Conservation (phyloP, 2,329 filamentous ascomycete genomes). For the Cryoendolithus antarcticus region DNA sequence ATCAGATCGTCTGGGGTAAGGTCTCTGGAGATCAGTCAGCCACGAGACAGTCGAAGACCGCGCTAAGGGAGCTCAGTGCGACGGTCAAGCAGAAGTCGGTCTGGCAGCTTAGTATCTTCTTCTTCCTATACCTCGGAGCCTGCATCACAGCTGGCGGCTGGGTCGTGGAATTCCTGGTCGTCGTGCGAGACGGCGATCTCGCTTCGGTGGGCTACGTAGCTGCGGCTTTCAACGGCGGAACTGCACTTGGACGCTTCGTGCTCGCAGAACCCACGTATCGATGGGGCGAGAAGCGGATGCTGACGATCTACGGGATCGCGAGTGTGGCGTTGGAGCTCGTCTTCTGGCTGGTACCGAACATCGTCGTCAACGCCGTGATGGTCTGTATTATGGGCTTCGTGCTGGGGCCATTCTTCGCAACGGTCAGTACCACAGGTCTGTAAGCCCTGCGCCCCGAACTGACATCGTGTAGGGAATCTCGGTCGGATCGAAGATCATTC, state of each 20-base stretch:
- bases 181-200: constrained; percentile 45
- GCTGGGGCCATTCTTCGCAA: constrained; percentile 46
- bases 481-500: constrained; percentile 41
- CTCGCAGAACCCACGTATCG: constrained; percentile 35
- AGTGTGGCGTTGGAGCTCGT: constrained; percentile 44
- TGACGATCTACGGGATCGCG: constrained; percentile 41
- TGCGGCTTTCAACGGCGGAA: constrained; percentile 47
- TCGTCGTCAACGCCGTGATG: constrained; percentile 40
- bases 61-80: constrained; percentile 32
- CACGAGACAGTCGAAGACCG: constrained; percentile 11
- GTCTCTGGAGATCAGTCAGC: constrained; percentile 14
- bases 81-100: constrained; percentile 36
- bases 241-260: constrained; percentile 41
- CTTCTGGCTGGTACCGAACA: constrained; percentile 42
- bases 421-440: constrained; percentile 24
- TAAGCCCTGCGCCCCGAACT: background rate
- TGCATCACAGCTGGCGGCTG: constrained; percentile 47
- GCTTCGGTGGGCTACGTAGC: constrained; percentile 50
- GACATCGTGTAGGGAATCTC: constrained; percentile 36
- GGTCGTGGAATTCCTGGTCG: constrained; percentile 53
- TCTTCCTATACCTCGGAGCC: constrained; percentile 50
- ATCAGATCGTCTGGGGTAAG: background rate
- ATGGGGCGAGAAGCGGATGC: constrained; percentile 46
- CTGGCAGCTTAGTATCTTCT: constrained; percentile 50
- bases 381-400: constrained; percentile 47